Base-by-base conservation (phyloP, 805 yeast genomes). In the Yarrowia sp. region DNA sequence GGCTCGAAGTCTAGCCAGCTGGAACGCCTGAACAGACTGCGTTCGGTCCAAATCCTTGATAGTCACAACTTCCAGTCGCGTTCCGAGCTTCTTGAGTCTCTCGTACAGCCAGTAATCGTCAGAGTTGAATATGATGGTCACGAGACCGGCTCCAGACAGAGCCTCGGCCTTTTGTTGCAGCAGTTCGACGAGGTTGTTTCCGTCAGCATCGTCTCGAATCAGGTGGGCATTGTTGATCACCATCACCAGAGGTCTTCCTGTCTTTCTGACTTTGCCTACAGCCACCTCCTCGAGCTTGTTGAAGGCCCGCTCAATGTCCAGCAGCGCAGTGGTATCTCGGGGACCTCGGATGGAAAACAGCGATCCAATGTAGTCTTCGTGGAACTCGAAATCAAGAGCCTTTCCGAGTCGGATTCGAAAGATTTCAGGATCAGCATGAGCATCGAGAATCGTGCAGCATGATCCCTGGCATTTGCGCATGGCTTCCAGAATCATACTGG, bases 51-150 rank as follows among this genome's bases (percentile, higher is more conserved):
- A 83, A 73, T 90, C 76, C 60, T 85, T 80, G 43, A 90, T 88
- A 69, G 88, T 86, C 66, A 91, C 79, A 24, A 90, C 86, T 66
- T 91, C 95, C 53, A 91, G 76, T 40, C 94, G 81, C 0, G 96
- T 91, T 0, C 92, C 91, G 19, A 88, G 79, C 67, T 82, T 82
- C 72, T 88, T 88, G 70, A 91, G 79, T 68, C 92, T 84, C 72
- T 90, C 95, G 75, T 89, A 91, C 1, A 91, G 83, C 96, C 96
- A 91, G 76, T 91, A 91, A 73, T 91, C 96, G 75, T 90, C 96
- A 70, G 90, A 85, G 72, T 89, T 89, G 80, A 90, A 90, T 13
- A 90, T 80, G 77, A 90, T 85, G 0, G 89, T 87, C 19, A 85
- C 86, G 68, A 89, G 79, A 0, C 91, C 90, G 0, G 92, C 83